These are phyloP conservation scores for Termitomyces sp. DNA, from an alignment of 768 basidiomycete species.

Conservation along the genomic window DNA sequence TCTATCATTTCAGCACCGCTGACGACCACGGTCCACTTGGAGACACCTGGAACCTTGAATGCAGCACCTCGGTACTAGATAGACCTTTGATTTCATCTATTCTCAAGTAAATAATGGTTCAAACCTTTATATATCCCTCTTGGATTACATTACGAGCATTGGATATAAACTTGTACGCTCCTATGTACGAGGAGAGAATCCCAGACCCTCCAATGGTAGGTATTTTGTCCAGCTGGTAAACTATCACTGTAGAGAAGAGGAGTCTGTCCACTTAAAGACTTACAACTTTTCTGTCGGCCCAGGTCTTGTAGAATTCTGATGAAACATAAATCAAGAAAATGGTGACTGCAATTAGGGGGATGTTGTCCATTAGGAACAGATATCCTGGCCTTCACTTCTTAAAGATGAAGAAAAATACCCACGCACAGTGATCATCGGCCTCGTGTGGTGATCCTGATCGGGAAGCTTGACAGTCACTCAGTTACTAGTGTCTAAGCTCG, in stretches of 20 bases:
- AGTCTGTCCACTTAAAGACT: background rate
- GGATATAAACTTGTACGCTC: conserved; percentile 20
- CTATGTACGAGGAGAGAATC: conserved; percentile 24
- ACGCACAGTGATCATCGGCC: too few relatives aligned
- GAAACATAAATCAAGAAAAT: background rate
- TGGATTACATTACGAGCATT: conserved; percentile 21
- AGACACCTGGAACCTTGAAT: conserved; percentile 38
- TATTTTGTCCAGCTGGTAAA: conserved; percentile 17
- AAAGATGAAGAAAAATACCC: too few relatives aligned
- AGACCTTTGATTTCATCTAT: background rate
- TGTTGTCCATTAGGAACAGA: background rate
- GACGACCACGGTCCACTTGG: conserved; percentile 27
- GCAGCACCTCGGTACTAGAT: conserved; percentile 13
- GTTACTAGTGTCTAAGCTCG: too few relatives aligned
- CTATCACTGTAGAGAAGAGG: background rate
- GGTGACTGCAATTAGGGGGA: background rate
- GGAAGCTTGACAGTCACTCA: too few relatives aligned
- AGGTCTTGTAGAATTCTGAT: conserved; percentile 2
- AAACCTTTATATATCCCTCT: conserved; percentile 28
- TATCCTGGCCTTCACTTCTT: too few relatives aligned
- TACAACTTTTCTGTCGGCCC: conserved; percentile 1
- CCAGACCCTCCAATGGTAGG: conserved; percentile 28
- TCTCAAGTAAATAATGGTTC: background rate
- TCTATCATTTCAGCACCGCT: conserved; percentile 21
- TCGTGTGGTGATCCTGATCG: too few relatives aligned